Base-by-base conservation (phyloP, 768 basidiomycete species). In the Pleurotus citrinopileatus region DNA sequence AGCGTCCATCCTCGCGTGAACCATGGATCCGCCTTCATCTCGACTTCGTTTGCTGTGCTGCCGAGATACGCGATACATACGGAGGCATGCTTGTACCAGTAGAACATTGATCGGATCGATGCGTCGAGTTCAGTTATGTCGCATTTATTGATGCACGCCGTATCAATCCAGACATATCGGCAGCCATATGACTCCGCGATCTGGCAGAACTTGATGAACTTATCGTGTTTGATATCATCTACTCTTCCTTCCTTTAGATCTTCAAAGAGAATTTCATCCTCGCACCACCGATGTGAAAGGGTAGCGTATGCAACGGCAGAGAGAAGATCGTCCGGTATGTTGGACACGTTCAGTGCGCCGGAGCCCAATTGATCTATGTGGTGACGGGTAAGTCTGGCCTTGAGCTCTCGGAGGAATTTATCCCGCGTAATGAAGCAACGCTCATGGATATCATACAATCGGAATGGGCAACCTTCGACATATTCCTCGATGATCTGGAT, bases 151-250 rank as follows among this genome's bases (percentile, higher is more conserved):
- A 47, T 47, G 45, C 45, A 47, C 19, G 45, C 15, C 4, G 45
- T 26, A 26, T 47, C 45, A 13, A 47, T 47, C 45, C 45, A 47
- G n/a, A 28, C 45, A 13, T 47, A 47, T 12, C 45, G 45, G 19
- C 45, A 47, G 10, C 27, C 10, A 26, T 47, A 27, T 15, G 20
- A n/a, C 25, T 29, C 15, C 9, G 45, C 45, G 4, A 15, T 13
- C 19, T 7, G 9, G 15, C 45, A 47, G 25, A 47, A 29, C 23
- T 25, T 6, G 20, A n/a, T 27, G 25, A 47, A 47, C 45, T 47
- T 47, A 1, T 10, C 15, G n/a, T 26, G 27, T n/a, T 20, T 26
- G 45, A 5, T 25, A 25, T 17, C n/a, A 2, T 42, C n/a, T 12
- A 20, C 20, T 26, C 15, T 34, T n/a, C 32, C 32, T 10, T n/a